Percentiles rank a stretch among this genome's conserved stretches.
Conservation (phyloP, 2,329 filamentous ascomycete species). For the Fusarium zealandicum region DNA sequence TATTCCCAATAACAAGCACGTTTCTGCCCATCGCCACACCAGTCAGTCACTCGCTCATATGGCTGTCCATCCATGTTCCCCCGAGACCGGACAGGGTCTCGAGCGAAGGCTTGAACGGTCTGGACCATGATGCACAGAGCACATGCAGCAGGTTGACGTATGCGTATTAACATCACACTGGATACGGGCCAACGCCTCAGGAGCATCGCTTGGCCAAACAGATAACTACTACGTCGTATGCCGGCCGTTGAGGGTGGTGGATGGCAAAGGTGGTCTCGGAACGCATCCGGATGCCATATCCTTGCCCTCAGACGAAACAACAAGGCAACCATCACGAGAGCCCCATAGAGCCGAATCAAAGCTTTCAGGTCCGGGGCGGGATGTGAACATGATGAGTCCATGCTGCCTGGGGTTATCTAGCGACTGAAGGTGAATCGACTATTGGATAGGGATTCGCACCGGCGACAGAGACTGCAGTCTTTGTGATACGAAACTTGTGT, state of each 20-base stretch:
- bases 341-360: constrained; percentile 8
- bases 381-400: neutral
- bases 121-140: too few species aligned
- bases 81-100: too few species aligned
- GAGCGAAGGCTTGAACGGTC: too few species aligned
- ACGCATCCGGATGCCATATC: constrained; percentile 10
- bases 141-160: too few species aligned
- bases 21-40: too few species aligned
- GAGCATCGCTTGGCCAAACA: neutral
- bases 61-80: too few species aligned
- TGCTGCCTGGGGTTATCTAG: neutral
- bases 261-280: constrained; percentile 10
- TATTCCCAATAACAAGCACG: too few species aligned
- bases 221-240: neutral
- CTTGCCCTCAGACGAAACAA: neutral
- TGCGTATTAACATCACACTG: too few species aligned
- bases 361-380: neutral
- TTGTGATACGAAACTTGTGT: too few species aligned
- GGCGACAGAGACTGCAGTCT: too few species aligned
- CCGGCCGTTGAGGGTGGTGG: neutral
- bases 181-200: neutral
- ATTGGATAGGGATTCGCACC: too few species aligned
- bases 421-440: neutral
- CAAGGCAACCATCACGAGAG: constrained; percentile 9
- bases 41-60: too few species aligned